A percentile compares a stretch with the other conserved stretches of the same genome.
These are phyloP conservation scores for Haplosporangium sp. DNA, from an alignment of 371 early-diverging fungal species.

Conservation along the genomic window DNA sequence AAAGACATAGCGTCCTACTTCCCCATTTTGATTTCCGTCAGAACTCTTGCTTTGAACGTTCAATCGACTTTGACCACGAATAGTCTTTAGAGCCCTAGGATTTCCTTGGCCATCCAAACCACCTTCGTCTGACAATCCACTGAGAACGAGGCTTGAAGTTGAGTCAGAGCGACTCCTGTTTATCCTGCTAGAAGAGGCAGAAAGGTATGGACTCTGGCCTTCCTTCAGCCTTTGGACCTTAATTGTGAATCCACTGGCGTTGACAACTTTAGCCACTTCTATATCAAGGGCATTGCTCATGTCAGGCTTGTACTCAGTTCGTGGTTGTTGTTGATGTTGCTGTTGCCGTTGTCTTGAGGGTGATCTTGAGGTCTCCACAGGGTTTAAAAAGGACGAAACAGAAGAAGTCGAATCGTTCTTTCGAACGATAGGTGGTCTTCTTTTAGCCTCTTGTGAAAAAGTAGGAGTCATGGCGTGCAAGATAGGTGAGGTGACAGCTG, in stretches of 20 bases:
- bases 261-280: slow-evolving; percentile 78
- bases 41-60: slow-evolving; percentile 9
- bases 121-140: slow-evolving; percentile 36
- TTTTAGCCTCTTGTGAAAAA: slow-evolving; percentile 38
- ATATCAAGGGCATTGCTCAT: slow-evolving; percentile 76
- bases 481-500: slow-evolving; percentile 14
- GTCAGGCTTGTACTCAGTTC: slow-evolving; percentile 68
- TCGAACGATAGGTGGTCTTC: slow-evolving; percentile 30
- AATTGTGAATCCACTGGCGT: slow-evolving; percentile 57
- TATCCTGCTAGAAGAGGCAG: slow-evolving; percentile 2
- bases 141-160: slow-evolving; percentile 22
- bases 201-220: slow-evolving; percentile 22
- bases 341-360: slow-evolving; percentile 23
- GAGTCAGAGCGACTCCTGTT: slow-evolving; percentile 33
- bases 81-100: slow-evolving; percentile 61
- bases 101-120: slow-evolving; percentile 48
- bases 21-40: slow-evolving; percentile 56
- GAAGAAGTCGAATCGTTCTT: slow-evolving; percentile 43
- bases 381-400: slow-evolving; percentile 23
- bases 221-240: slow-evolving; percentile 46
- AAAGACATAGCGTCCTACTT: slow-evolving; percentile 79
- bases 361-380: slow-evolving; percentile 14
- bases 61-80: slow-evolving; percentile 58
- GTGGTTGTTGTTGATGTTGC: slow-evolving; percentile 21
- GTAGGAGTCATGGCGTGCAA: slow-evolving; percentile 46